These are phyloP conservation scores for Eucalyptus marginata DNA, from an alignment of 345 rosid species.

Conservation along the genomic window DNA sequence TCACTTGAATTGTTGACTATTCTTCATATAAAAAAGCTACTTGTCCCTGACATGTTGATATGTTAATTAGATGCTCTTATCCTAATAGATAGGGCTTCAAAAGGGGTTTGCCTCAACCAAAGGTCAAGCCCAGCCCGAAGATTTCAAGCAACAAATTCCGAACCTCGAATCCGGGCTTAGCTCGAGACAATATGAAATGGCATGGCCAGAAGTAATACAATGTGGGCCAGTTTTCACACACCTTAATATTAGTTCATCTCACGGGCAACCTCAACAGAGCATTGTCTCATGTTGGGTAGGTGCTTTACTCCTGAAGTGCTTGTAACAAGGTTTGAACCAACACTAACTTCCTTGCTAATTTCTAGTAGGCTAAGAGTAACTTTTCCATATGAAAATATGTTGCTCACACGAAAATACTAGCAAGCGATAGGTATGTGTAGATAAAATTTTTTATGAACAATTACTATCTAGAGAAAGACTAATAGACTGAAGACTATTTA, in stretches of 20 bases:
- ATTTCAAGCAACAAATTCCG: not conserved
- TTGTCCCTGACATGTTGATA: not conserved
- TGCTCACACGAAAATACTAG: not conserved
- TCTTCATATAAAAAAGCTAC: not conserved
- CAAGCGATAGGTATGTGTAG: not conserved
- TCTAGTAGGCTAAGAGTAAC: too few species aligned
- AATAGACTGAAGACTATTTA: too few species aligned
- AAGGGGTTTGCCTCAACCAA: accelerated
- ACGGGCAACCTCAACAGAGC: not conserved
- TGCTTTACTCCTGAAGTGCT: not conserved
- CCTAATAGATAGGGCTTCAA: not conserved
- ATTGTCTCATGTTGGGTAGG: not conserved
- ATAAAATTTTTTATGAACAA: accelerated
- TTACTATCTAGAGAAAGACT: not conserved
- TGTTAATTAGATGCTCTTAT: too few species aligned
- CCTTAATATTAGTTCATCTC: not conserved
- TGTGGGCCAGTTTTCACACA: not conserved
- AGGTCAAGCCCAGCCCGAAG: not conserved
- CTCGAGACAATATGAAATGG: not conserved
- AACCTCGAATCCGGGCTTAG: not conserved
- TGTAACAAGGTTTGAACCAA: too few species aligned
- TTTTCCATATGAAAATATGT: too few species aligned
- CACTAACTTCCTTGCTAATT: too few species aligned
- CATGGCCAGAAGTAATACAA: not conserved
- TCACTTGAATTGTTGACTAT: not conserved